Percentiles rank a stretch among this genome's conserved stretches.
Conservation (phyloP, 495 filamentous ascomycete genomes). For the Elasticomyces elasticus region DNA sequence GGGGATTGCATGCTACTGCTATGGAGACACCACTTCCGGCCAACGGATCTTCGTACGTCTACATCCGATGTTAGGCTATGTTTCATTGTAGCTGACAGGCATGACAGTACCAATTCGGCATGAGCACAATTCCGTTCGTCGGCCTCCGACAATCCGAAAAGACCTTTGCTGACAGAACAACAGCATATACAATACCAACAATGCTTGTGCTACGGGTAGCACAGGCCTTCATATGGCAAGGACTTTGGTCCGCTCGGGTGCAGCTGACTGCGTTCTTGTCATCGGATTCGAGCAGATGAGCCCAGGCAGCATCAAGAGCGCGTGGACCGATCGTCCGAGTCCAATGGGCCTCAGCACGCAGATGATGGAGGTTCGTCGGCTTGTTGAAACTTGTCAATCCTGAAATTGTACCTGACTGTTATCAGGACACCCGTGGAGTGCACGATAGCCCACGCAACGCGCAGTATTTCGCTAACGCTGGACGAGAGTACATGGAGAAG, state of each 20-base stretch:
- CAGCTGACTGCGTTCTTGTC: conserved; percentile 76
- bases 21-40: conserved; percentile 83
- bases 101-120: conserved; percentile 99
- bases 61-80: no score
- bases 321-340: conserved; percentile 70
- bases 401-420: no score
- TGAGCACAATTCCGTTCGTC: conserved; percentile 44
- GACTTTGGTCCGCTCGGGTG: conserved; percentile 67
- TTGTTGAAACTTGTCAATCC: no score
- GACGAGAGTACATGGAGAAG: conserved; percentile 92
- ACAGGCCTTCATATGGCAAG: conserved; percentile 81
- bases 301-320: conserved; percentile 67
- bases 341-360: conserved; percentile 59
- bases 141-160: conserved; percentile 26
- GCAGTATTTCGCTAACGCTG: conserved; percentile 94
- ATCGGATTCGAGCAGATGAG: conserved; percentile 98
- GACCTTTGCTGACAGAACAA: conserved; percentile 22
- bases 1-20: conserved; percentile 95
- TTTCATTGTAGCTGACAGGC: no score
- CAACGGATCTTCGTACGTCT: conserved; percentile 96
- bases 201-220: conserved; percentile 76
- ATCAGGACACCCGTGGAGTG: conserved; percentile 62
- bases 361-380: conserved; percentile 77
- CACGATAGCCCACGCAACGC: conserved; percentile 75
- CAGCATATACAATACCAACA: conserved; percentile 87